Base-by-base conservation (phyloP, 106 monocot species). In the Phalaenopsis aphrodite region DNA sequence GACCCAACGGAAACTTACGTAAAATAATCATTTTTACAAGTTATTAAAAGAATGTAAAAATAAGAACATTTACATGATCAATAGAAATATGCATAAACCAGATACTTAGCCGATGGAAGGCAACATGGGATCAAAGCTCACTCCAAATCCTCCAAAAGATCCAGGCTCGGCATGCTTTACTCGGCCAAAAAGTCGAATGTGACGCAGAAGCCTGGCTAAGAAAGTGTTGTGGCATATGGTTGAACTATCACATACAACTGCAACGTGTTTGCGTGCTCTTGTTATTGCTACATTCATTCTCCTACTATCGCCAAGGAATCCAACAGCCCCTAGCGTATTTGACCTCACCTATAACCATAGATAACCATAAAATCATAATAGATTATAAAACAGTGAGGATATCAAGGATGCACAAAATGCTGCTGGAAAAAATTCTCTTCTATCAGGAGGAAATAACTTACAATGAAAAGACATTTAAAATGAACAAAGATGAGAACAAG, bases 221-320 rank as follows among this genome's bases (percentile, higher is more conserved):
- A 92, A 98, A 71, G 92, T 87, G 83, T 94, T 94, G 86, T 98
- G 92, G 89, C 97, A 98, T 74, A 98, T 90, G 42, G 97, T 98
- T 14, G 94, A 98, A 85, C 92, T 98, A 57, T 98, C 94, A 38
- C 97, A 98, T 8, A 98, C 88, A 8, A 98, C 47, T 5, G 94
- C 94, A 8, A 94, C 85, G 55, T 98, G 97, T 72, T 94, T 94
- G 14, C 94, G 87, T 19, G 92, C 97, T 79, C 97, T 87, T 43
- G 97, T 98, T 79, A 98, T 85, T 5, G 97, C 94, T 3, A 94
- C 94, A 79, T 98, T 98, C 84, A 98, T 98, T 64, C 94, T 65
- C 80, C 97, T 86, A 82, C 89, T 92, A 47, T 94, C 92, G 14
- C 94, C 97, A 21, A 98, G 82, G 55, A 98, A 98, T 72, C 97